Percentiles rank a stretch among this genome's conserved stretches.
These are phyloP conservation scores for Gossypium davidsonii DNA, from an alignment of 441 rosid genomes.

Conservation along the genomic window DNA sequence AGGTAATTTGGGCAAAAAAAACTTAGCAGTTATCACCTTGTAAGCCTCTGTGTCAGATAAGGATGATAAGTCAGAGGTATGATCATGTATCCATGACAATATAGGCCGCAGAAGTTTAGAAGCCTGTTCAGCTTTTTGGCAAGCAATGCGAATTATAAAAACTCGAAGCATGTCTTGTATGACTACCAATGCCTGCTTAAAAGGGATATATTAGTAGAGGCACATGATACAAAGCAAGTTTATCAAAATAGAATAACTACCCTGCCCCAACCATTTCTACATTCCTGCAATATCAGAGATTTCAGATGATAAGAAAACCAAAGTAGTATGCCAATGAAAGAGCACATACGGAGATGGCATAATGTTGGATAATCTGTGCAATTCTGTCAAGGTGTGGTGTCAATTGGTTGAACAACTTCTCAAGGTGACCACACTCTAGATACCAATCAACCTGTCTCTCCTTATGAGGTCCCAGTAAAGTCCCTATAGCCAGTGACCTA, in stretches of 20 bases:
- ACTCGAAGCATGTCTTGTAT: slow-evolving; percentile 94
- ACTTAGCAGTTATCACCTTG: slow-evolving; percentile 42
- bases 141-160: slow-evolving; percentile 75
- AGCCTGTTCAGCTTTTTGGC: slow-evolving; percentile 72
- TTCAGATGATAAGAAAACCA: not conserved
- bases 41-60: slow-evolving; percentile 55
- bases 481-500: slow-evolving; percentile 76
- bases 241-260: slow-evolving; percentile 16
- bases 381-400: slow-evolving; percentile 81
- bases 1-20: slow-evolving; percentile 8
- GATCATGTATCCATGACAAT: slow-evolving; percentile 53
- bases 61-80: slow-evolving; percentile 40
- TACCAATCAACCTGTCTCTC: slow-evolving; percentile 87
- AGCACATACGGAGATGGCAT: slow-evolving; percentile 81
- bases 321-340: slow-evolving; percentile 3
- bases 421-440: slow-evolving; percentile 61
- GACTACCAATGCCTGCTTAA: slow-evolving; percentile 68
- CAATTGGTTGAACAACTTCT: slow-evolving; percentile 71
- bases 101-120: slow-evolving; percentile 68
- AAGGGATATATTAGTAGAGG: slow-evolving; percentile 15
- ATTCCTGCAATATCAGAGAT: slow-evolving; percentile 4
- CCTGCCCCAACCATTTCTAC: slow-evolving; percentile 7
- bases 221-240: slow-evolving; percentile 13
- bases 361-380: slow-evolving; percentile 83
- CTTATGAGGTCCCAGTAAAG: slow-evolving; percentile 78